Percentiles rank a stretch among this genome's conserved stretches.
Conservation (phyloP, 2,329 filamentous ascomycete species). For the Ascochyta koolunga region DNA sequence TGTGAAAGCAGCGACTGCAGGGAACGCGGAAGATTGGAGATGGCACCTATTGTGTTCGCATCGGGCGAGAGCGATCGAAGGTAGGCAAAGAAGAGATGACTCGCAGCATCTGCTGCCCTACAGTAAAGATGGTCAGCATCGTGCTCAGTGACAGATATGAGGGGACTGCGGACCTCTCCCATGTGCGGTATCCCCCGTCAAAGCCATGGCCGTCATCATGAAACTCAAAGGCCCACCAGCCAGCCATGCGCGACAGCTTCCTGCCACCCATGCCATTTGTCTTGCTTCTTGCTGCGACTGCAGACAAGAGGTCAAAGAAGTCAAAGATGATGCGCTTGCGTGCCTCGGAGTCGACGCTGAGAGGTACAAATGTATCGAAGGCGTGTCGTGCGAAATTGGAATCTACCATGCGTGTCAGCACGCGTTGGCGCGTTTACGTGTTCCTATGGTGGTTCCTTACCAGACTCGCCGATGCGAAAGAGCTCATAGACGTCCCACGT, state of each 20-base stretch:
- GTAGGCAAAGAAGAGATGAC: constrained; percentile 97
- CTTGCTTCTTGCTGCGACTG: constrained; percentile 91
- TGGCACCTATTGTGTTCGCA: constrained; percentile 71
- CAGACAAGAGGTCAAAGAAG: constrained; percentile 92
- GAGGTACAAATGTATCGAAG: constrained; percentile 93
- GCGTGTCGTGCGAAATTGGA: constrained; percentile 90
- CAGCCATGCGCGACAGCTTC: constrained; percentile 92
- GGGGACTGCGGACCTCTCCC: constrained; percentile 69
- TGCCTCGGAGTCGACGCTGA: constrained; percentile 87
- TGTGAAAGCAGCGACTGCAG: constrained; percentile 89
- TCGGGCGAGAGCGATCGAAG: constrained; percentile 89
- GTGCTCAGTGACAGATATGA: neutral
- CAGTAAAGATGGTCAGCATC: constrained; percentile 38
- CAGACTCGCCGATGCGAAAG: constrained; percentile 92
- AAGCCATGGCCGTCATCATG: constrained; percentile 87
- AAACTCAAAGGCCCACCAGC: constrained; percentile 99
- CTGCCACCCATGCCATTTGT: constrained; percentile 89
- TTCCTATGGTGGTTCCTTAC: constrained; percentile 56
- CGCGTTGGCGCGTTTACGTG: constrained; percentile 6
- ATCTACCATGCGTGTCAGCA: constrained; percentile 61
- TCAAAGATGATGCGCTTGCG: constrained; percentile 90
- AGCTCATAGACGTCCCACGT: constrained; percentile 97
- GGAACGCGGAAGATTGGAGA: constrained; percentile 85
- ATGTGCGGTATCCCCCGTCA: constrained; percentile 89
- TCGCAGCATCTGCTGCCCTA: constrained; percentile 92